Percentiles rank a stretch among this genome's conserved stretches.
Conservation (phyloP, 1,284 basidiomycete species). For the Pterulicium gracile region DNA sequence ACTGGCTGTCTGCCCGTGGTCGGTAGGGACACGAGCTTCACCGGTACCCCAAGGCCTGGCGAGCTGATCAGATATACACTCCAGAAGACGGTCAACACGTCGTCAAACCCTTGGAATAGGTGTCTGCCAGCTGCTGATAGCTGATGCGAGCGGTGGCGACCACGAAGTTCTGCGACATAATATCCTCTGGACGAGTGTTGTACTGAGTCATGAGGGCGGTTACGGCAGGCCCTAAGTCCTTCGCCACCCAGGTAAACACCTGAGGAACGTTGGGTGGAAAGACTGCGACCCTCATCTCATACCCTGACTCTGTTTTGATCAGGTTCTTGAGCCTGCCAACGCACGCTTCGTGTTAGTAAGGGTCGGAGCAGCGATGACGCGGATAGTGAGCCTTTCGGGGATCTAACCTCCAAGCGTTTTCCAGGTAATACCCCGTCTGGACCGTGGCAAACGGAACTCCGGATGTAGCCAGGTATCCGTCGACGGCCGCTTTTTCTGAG, state of each 20-base stretch:
- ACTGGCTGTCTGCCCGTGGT: neutral
- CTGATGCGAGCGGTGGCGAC: slow-evolving; percentile 16
- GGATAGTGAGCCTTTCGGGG: no score
- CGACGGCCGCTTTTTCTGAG: slow-evolving; percentile 19
- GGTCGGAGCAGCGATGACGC: no score
- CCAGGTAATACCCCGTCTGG: slow-evolving; percentile 17
- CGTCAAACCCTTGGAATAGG: slow-evolving; percentile 14
- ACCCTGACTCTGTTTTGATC: slow-evolving; percentile 9
- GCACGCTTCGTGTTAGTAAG: no score
- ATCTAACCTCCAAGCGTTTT: slow-evolving; percentile 19
- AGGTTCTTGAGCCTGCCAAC: slow-evolving; percentile 6
- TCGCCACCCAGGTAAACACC: slow-evolving; percentile 18
- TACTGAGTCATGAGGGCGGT: slow-evolving; percentile 21
- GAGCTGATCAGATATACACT: neutral
- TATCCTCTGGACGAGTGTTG: slow-evolving; percentile 11
- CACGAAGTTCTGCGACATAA: slow-evolving; percentile 16
- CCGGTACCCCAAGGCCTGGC: neutral
- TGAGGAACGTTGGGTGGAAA: slow-evolving; percentile 13
- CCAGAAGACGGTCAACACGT: neutral
- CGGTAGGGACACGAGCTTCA: neutral
- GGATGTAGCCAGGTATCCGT: slow-evolving; percentile 17
- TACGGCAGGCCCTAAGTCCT: slow-evolving; percentile 17
- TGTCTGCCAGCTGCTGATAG: slow-evolving; percentile 13
- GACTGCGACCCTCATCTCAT: slow-evolving; percentile 13
- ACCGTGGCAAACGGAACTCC: slow-evolving; percentile 17